Base-by-base conservation (phyloP, 108 stramenopile species). In the Cyclotella sp. region DNA sequence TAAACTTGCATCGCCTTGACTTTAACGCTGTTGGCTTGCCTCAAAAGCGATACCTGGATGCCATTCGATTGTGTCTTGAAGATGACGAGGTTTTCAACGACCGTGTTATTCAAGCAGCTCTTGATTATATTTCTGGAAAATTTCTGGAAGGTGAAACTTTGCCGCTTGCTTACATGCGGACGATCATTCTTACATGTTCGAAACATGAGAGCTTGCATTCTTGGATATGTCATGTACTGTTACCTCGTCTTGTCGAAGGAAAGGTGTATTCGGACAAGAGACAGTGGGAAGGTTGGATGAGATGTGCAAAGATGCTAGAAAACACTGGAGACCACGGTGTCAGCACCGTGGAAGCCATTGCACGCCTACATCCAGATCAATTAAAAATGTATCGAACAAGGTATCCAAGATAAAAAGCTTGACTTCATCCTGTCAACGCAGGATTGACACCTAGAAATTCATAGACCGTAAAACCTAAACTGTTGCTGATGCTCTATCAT, bases 261-360 rank as follows among this genome's bases (percentile, higher is more conserved):
- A 89, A 90, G 44, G 86, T 96, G 14, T 93, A 92, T 75, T 68
- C 82, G 13, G 89, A 91, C 44, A 75, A 76, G 21, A 74, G 94
- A 15, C 92, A 91, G 29, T 95, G 94, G 94, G 94, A 91, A 74
- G 94, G 94, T 18, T 95, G 94, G 94, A 95, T 95, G 94, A 81
- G 94, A 63, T 95, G 92, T 73, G 94, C 91, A 30, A 90, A 89
- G 58, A 93, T 91, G 89, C 82, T 95, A 28, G 90, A 95, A 51
- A 87, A 85, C 58, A 87, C 71, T 30, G 83, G 84, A 16, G 90
- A 89, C 16, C 76, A 67, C 27, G 91, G 91, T 9, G 90, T 87
- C 18, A 89, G 88, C 64, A 90, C 88, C 68, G 59, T 75, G 22
- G 82, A 89, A 34, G 94, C 90, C 0, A 90, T 95, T 70, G 34